Base-by-base conservation (phyloP, 1,284 basidiomycete species). In the Athelia psychrophila region DNA sequence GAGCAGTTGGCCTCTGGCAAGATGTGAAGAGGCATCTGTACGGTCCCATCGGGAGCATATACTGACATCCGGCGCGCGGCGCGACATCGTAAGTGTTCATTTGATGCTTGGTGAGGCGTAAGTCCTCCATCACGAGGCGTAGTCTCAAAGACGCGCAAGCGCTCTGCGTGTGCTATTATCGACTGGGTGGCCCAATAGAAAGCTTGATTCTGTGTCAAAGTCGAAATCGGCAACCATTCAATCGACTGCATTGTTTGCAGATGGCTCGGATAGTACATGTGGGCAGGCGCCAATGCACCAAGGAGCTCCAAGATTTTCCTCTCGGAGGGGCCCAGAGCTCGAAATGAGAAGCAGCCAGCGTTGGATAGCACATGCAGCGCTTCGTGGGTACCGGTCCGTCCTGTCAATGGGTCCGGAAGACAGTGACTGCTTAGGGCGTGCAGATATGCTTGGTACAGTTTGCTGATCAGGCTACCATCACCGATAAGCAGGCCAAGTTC, bases 311-410 rank as follows among this genome's bases (percentile, higher is more conserved):
- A 53, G 15, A 77, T 55, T 1, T 60, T 44, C 2, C 50, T 56
- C n/a, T 75, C 71, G 0, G 59, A 55, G 3, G 30, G 12, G 2
- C 51, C 52, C 3, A 80, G 62, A 8, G 53, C 56, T 54, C 70
- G 64, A 51, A 75, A 76, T 0, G 79, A 75, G 16, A 57, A 61
- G 23, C 64, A 74, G 6, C 61, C 52, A 2, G 75, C 67, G 2
- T 73, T 75, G 2, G 52, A 54, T 3, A 80, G 57, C n/a, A 71
- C 59, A 30, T 61, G 56, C 16, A 80, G 54, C 1, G 77, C 79
- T 48, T 79, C 71, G 48, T 78, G 72, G 1, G 70, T 74, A 3
- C 80, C 79, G 1, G 72, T 74, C 25, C 64, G 70, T 12, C 67
- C 59, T 0, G 73, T 76, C 9, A 83, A 61, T 0, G 74, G 75